Percentiles rank a stretch among this genome's conserved stretches.
phyloP scores from a whole-genome alignment of 2,329 filamentous ascomycete species.

The Alternaria sp. region DNA sequence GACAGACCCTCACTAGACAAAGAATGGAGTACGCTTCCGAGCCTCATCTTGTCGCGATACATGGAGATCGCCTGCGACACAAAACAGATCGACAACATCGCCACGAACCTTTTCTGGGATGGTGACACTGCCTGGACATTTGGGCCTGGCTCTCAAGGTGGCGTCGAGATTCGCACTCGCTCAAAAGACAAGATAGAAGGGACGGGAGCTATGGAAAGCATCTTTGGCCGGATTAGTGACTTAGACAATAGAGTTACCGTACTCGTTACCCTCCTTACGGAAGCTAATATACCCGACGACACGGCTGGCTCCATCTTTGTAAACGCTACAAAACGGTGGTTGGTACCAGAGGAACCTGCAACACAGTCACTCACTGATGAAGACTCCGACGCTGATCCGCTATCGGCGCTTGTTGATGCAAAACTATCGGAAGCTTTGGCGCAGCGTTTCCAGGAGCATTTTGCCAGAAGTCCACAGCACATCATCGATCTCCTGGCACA shows the following conservation, averaged over 20 bases:
- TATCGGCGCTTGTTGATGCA: conserved; percentile 64
- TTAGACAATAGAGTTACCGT: conserved; percentile 40
- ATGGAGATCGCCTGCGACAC: conserved; percentile 65
- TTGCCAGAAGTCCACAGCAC: conserved; percentile 70
- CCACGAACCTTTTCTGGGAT: conserved; percentile 65
- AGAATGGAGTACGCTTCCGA: conserved; percentile 37
- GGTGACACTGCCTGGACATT: conserved; percentile 66
- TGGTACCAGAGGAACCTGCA: conserved; percentile 44
- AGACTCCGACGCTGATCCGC: conserved; percentile 50
- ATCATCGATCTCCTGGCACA: conserved; percentile 70
- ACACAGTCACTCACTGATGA: conserved; percentile 40
- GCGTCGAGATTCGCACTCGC: conserved; percentile 62
- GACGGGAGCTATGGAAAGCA: conserved; percentile 63
- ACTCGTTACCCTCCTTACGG: conserved; percentile 53
- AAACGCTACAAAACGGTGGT: conserved; percentile 66
- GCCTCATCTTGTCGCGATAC: conserved; percentile 53
- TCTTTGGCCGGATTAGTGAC: conserved; percentile 68
- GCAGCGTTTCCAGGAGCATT: conserved; percentile 67
- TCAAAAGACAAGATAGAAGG: conserved; percentile 83
- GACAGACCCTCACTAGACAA: conserved; percentile 39
- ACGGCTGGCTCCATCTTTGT: conserved; percentile 68
- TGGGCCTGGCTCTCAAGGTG: conserved; percentile 55
- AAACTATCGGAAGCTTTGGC: conserved; percentile 73
- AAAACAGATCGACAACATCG: conserved; percentile 60
- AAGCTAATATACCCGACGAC: conserved; percentile 64